phyloP scores from a whole-genome alignment of 768 basidiomycete genomes.

The Amyloporia xantha region DNA sequence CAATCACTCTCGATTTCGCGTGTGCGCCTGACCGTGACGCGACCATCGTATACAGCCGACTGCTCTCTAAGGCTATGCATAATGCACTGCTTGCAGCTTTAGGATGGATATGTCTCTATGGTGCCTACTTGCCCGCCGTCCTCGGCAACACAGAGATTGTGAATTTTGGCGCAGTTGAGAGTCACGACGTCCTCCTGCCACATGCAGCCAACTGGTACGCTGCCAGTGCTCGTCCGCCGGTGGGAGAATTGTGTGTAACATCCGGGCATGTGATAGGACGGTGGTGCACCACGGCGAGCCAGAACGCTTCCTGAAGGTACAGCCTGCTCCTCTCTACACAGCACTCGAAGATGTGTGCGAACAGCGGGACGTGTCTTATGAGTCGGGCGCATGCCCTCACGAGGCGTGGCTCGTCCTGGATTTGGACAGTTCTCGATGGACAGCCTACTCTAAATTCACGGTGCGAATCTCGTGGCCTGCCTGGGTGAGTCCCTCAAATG shows the following conservation, averaged over 20 bases:
- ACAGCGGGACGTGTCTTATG: background rate
- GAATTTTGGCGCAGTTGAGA: constrained; percentile 39
- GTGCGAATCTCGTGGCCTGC: constrained; percentile 31
- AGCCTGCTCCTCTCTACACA: constrained; percentile 36
- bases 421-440: constrained; percentile 23
- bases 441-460: constrained; percentile 23
- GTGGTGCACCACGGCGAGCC: constrained; percentile 13
- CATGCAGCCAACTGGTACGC: constrained; percentile 23
- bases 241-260: no score
- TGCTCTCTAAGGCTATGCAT: no score
- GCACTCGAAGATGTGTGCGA: constrained; percentile 33
- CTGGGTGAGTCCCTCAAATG: constrained; percentile 27
- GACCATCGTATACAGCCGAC: no score
- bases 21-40: background rate
- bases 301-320: constrained; percentile 32
- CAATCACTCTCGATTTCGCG: background rate
- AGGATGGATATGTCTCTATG: no score
- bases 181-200: constrained; percentile 16
- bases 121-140: background rate
- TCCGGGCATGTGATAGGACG: no score
- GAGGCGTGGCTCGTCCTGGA: constrained; percentile 27
- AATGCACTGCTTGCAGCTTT: no score
- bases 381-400: constrained; percentile 15
- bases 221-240: no score
- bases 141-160: constrained; percentile 60